Base-by-base conservation (phyloP, 331 rosid genomes). In the Rosa hybrid region DNA sequence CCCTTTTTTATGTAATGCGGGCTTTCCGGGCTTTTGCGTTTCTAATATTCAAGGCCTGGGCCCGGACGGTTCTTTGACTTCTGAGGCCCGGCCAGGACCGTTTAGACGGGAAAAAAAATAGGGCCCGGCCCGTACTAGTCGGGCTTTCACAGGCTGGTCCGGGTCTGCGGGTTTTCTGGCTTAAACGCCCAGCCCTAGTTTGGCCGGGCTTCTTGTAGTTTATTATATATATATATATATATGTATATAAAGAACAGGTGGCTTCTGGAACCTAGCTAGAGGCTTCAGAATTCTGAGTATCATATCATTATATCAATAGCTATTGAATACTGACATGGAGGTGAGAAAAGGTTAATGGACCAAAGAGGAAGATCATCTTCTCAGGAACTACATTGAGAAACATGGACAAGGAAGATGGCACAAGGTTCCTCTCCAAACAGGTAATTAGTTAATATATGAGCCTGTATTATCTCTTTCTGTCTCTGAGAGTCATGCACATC, bases 361-460 rank as follows among this genome's bases (percentile, higher is more conserved):
- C 18, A 71, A 12, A 71, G 75, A 71, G 56, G 75, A 71, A 46
- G 75, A 71, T 6, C 4, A 71, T 5, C 57, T 71, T 46, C 75
- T 71, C 6, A 44, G 41, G 12, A n/a, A 11, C 20, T 10, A 10
- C 56, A 45, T 71, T n/a, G 41, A 46, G 3, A 71, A 71, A 13
- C 57, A 71, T n/a, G 75, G 75, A n/a, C 57, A 71, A 49, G 75
- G 75, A 71, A 71, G 18, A 45, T 71, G 75, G 75, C 75, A 71
- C 38, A 12, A 71, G 56, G 39, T 71, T 46, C 53, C 75, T 38
- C n/a, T n/a, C 4, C 38, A 45, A 45, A 41, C 75, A 2, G 75
- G 75, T 71, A 41, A 34, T 34, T 34, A 34, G 38, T 34, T 34
- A 34, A 34, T 34, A 34, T 34, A 34, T 34, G 38, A 30, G 34